These are phyloP conservation scores for Mucuna pruriens DNA, from an alignment of 306 rosid genomes.

Conservation along the genomic window DNA sequence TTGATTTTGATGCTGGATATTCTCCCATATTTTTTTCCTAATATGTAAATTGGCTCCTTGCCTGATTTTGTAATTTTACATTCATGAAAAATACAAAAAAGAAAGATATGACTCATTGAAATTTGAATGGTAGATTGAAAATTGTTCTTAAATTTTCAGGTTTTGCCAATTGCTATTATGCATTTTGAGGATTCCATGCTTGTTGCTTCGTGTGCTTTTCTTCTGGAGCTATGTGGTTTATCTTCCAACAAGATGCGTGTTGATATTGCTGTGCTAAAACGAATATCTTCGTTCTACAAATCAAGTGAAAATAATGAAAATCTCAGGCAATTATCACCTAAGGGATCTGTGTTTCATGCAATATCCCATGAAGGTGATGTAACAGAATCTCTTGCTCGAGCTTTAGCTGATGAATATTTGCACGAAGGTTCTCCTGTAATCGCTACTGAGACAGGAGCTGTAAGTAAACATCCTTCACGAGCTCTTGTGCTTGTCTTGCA, in stretches of 20 bases:
- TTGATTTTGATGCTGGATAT: constrained; percentile 23
- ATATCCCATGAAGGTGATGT: constrained; percentile 70
- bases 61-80: constrained; percentile 4
- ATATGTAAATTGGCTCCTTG: constrained; percentile 1
- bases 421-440: constrained; percentile 60
- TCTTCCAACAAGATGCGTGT: constrained; percentile 81
- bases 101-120: neutral
- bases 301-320: constrained; percentile 62
- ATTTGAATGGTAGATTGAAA: constrained; percentile 35
- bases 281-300: constrained; percentile 78
- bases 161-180: constrained; percentile 79
- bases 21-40: constrained; percentile 7
- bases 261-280: constrained; percentile 83
- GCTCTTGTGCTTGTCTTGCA: constrained; percentile 76
- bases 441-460: constrained; percentile 48
- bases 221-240: constrained; percentile 88
- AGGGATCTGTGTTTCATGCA: constrained; percentile 75
- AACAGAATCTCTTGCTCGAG: constrained; percentile 80
- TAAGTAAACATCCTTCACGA: constrained; percentile 65
- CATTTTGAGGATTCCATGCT: constrained; percentile 88
- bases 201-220: constrained; percentile 89
- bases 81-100: constrained; percentile 17
- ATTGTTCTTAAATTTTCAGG: constrained; percentile 58
- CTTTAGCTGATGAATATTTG: constrained; percentile 83
- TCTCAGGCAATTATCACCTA: constrained; percentile 64